Base-by-base conservation (phyloP, 2,329 filamentous ascomycete genomes). In the Neocatenulostroma microsporum region DNA sequence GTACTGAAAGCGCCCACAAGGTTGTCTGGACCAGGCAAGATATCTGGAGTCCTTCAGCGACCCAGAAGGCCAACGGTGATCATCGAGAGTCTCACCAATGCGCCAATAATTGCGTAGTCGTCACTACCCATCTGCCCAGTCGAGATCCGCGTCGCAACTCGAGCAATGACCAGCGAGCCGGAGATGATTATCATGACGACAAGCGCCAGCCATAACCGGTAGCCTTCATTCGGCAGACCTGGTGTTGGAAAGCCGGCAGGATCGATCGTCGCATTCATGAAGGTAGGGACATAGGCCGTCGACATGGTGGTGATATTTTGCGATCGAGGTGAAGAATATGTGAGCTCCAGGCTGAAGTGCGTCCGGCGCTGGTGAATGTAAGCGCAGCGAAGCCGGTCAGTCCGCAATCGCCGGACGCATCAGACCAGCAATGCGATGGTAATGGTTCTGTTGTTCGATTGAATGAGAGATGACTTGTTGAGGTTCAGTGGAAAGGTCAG, bases 181-280 rank as follows among this genome's bases (percentile, higher is more conserved):
- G 31, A 34, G 21, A 15, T 14, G 11, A 34, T 24, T 10, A 34
- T 34, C 31, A 34, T 23, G 31, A 34, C 25, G 19, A 34, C 31
- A 9, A 34, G n/a, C 8, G 31, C 18, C 19, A 34, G 14, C 31
- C 31, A 34, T 23, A 34, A 11, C 18, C 20, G 11, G 31, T 34
- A 34, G 31, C 31, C 31, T 24, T 34, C 9, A 21, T 34, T 34
- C 7, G 31, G 31, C 11, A 34, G 20, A 9, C 19, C 31, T 11
- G 18, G 19, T 8, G 19, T 34, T 8, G 31, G 20, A 17, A 34
- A 24, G 7, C 31, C 31, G 11, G 21, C 18, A 14, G 21, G 19
- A 15, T 24, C 25, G 31, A 34, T n/a, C n/a, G n/a, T n/a, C n/a
- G n/a, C n/a, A n/a, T n/a, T n/a, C n/a, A n/a, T n/a, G n/a, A n/a